These are phyloP conservation scores for Sanghuangporus weigelae DNA, from an alignment of 1,284 basidiomycete species.

Conservation along the genomic window DNA sequence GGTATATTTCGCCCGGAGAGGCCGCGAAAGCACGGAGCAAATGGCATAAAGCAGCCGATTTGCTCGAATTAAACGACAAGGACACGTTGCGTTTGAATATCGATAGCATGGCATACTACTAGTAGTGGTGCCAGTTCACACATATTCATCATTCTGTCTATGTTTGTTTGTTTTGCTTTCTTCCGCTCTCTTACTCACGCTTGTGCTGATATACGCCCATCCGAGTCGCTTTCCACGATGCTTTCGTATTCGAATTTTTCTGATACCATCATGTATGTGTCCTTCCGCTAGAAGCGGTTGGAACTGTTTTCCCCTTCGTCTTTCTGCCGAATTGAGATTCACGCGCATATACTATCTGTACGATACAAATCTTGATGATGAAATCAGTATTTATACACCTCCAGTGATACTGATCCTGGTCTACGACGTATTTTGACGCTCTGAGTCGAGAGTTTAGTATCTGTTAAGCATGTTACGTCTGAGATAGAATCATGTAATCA, in stretches of 20 bases:
- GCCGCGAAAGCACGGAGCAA: constrained; percentile 5
- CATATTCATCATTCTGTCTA: neutral
- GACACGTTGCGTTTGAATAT: neutral
- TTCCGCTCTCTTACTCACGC: neutral
- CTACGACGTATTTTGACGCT: neutral
- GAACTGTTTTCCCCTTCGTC: too few species aligned
- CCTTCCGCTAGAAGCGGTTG: too few species aligned
- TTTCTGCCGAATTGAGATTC: too few species aligned
- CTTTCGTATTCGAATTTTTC: too few species aligned
- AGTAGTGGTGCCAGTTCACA: neutral
- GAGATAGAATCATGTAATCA: neutral
- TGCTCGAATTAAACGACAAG: neutral
- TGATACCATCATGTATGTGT: too few species aligned
- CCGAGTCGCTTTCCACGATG: too few species aligned
- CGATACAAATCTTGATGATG: too few species aligned
- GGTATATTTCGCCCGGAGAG: constrained; percentile 2
- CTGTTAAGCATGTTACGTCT: neutral
- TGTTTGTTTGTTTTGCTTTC: neutral
- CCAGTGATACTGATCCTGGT: too few species aligned
- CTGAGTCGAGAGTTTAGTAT: neutral
- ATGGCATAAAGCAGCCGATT: neutral
- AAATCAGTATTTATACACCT: too few species aligned
- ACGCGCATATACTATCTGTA: too few species aligned
- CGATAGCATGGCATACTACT: neutral
- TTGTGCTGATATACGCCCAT: too few species aligned